Percentiles rank a stretch among this genome's conserved stretches.
Evolutionary conservation across 495 filamentous ascomycete species (phyloP).

Genomic region (Annulohypoxylon maeteangense): DNA sequence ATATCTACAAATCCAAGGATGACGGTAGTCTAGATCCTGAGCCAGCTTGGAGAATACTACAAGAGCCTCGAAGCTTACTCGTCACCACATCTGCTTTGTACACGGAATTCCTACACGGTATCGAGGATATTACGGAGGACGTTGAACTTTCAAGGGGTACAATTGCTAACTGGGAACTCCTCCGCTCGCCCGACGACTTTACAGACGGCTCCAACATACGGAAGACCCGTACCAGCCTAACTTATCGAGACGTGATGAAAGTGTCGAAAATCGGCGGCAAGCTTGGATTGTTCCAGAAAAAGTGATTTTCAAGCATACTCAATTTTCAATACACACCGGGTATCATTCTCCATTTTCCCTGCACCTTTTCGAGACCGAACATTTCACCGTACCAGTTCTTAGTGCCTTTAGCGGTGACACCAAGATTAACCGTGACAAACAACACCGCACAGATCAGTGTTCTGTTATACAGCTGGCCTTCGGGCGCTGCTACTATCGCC

Average conservation of each 20-base stretch:
- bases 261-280: constrained; percentile 80
- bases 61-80: constrained; percentile 86
- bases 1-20: constrained; percentile 75
- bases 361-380: constrained; percentile 77
- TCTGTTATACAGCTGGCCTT: constrained; percentile 69
- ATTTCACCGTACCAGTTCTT: constrained; percentile 81
- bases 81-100: constrained; percentile 77
- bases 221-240: constrained; percentile 81
- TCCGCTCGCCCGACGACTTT: constrained; percentile 71
- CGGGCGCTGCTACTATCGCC: constrained; percentile 76
- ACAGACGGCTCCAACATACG: constrained; percentile 68
- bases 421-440: constrained; percentile 85
- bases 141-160: constrained; percentile 67
- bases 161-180: constrained; percentile 84
- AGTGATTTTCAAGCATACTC: constrained; percentile 39
- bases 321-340: constrained; percentile 73
- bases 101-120: constrained; percentile 79
- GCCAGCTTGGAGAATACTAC: constrained; percentile 76
- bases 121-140: constrained; percentile 70
- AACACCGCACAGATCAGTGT: constrained; percentile 73
- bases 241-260: constrained; percentile 91
- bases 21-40: constrained; percentile 57
- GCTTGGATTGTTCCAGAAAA: constrained; percentile 65
- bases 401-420: constrained; percentile 80
- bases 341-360: constrained; percentile 82